Conservation (phyloP, 2,329 filamentous ascomycete genomes). For the Pseudocercospora crystallina region DNA sequence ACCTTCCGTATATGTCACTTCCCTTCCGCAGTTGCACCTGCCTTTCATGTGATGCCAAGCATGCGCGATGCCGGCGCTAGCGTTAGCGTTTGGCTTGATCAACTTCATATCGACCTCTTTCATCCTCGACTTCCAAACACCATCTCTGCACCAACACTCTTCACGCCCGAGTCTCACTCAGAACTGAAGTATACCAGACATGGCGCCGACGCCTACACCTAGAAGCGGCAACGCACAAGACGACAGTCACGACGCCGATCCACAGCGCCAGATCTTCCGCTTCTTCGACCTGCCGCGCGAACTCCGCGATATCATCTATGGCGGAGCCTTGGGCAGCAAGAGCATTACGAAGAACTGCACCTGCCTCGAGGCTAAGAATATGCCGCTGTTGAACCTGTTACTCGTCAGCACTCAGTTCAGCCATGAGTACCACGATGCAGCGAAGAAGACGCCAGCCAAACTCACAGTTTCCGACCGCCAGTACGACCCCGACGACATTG, state of each 20-base stretch:
- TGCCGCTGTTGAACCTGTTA: not conserved
- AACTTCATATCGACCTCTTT: no score
- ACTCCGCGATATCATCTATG: constrained; percentile 18
- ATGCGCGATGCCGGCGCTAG: no score
- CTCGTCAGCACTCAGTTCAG: not conserved
- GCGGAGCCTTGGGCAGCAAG: not conserved
- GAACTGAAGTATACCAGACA: no score
- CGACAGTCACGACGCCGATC: not conserved
- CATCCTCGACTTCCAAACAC: no score
- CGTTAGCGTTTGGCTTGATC: no score
- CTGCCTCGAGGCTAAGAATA: not conserved
- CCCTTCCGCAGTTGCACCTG: no score
- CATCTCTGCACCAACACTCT: no score
- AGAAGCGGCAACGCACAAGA: no score
- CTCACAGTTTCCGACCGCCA: not conserved
- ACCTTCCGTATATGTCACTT: no score
- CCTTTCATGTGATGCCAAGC: no score
- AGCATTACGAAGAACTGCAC: not conserved
- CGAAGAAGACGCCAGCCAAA: not conserved
- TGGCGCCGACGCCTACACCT: no score
- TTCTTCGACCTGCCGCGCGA: constrained; percentile 19
- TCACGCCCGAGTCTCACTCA: no score
- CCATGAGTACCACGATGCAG: not conserved
- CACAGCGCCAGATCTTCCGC: constrained; percentile 23
- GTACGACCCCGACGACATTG: not conserved